Evolutionary conservation across 2,329 filamentous ascomycete genomes (phyloP).

Genomic region (Hypomyces perniciosus): DNA sequence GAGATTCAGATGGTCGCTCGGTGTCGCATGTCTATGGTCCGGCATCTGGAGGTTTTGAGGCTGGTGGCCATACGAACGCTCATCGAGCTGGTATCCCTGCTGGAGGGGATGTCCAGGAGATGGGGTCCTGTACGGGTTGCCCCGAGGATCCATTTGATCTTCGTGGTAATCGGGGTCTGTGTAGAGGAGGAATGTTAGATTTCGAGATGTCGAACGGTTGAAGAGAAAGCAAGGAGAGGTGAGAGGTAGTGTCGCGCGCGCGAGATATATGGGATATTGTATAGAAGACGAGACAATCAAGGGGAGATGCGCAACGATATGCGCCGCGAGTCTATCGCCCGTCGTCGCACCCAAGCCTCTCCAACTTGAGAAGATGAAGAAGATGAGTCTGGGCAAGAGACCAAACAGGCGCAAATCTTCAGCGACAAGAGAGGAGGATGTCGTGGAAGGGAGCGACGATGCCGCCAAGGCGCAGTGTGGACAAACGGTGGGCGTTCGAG

Average conservation of each 20-base stretch:
- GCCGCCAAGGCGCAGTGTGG: slow-evolving; percentile 3
- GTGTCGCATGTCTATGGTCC: slow-evolving; percentile 43
- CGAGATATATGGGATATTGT: not conserved
- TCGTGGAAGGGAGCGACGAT: slow-evolving; percentile 4
- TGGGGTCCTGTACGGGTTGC: slow-evolving; percentile 56
- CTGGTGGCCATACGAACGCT: slow-evolving; percentile 59
- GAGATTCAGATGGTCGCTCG: slow-evolving; percentile 70
- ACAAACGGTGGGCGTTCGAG: slow-evolving; percentile 11
- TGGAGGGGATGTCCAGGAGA: slow-evolving; percentile 70
- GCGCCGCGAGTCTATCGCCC: slow-evolving; percentile 1
- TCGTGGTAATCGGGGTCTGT: slow-evolving; percentile 57
- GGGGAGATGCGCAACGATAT: not conserved
- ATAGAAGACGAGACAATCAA: not conserved
- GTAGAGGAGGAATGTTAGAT: slow-evolving; percentile 10
- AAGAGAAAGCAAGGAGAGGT: not conserved
- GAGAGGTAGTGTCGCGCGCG: not conserved
- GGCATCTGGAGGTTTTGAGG: slow-evolving; percentile 30
- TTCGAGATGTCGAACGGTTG: not conserved
- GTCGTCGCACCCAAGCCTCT: not conserved
- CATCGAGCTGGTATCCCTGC: slow-evolving; percentile 75
- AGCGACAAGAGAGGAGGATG: slow-evolving; percentile 3
- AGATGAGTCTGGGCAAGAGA: slow-evolving; percentile 2
- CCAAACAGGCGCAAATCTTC: slow-evolving; percentile 2
- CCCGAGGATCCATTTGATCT: slow-evolving; percentile 50
- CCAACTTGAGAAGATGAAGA: not conserved